Evolutionary conservation across 495 filamentous ascomycete species (phyloP).

Genomic region (Annulohypoxylon bovei): DNA sequence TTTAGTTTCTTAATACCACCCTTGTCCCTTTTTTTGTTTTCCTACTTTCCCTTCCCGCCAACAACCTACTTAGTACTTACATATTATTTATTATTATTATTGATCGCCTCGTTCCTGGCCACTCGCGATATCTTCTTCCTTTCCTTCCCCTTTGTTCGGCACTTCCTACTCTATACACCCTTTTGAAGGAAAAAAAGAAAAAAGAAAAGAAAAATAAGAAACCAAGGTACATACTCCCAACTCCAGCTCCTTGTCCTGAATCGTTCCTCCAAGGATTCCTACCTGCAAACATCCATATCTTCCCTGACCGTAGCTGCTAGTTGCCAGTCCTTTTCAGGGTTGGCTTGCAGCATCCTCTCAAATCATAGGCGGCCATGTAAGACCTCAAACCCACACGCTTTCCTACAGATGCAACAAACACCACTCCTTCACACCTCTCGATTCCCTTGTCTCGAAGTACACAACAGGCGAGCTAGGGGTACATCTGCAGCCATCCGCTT

Average conservation of each 20-base stretch:
- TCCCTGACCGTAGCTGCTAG: conserved; percentile 42
- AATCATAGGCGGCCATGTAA: conserved; percentile 50
- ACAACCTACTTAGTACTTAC: conserved; percentile 26
- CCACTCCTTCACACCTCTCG: conserved; percentile 43
- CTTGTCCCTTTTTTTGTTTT: conserved; percentile 24
- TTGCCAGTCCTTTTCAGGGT: conserved; percentile 46
- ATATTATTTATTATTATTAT: conserved; percentile 27
- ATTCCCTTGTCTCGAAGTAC: conserved; percentile 45
- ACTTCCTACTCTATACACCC: conserved; percentile 18
- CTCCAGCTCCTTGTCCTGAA: conserved; percentile 26
- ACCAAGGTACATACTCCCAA: conserved; percentile 25
- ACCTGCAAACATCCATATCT: conserved; percentile 45
- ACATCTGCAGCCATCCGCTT: conserved; percentile 53
- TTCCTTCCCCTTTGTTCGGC: conserved; percentile 37
- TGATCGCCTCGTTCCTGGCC: conserved; percentile 43
- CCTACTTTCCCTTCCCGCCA: conserved; percentile 27
- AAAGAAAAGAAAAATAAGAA: conserved; percentile 9
- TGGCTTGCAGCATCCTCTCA: conserved; percentile 43
- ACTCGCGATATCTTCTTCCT: conserved; percentile 40
- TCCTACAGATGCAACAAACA: conserved; percentile 43
- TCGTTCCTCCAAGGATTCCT: conserved; percentile 39
- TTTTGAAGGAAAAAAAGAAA: conserved; percentile 5
- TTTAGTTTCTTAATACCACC: conserved; percentile 41
- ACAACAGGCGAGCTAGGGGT: conserved; percentile 47
- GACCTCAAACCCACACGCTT: conserved; percentile 40